These are phyloP conservation scores for Populus davidiana DNA, from an alignment of 345 rosid genomes.

Conservation along the genomic window DNA sequence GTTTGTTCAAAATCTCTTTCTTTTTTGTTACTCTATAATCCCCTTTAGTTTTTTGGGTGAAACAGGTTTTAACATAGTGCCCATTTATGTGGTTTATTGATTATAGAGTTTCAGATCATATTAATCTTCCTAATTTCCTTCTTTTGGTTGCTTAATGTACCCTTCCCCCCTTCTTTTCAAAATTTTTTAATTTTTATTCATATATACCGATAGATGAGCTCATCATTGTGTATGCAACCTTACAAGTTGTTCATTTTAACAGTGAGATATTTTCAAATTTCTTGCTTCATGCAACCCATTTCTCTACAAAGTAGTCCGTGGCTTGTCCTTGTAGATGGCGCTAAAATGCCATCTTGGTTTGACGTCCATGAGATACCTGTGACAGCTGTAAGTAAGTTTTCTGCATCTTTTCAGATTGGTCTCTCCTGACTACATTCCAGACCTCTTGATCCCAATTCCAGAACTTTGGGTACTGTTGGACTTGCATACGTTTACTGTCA, in stretches of 20 bases:
- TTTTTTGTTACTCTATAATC: too few relatives aligned
- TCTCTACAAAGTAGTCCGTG: not conserved
- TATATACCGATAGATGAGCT: not conserved
- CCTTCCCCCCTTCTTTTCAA: not conserved
- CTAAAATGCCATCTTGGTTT: conserved; percentile 94
- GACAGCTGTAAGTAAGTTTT: conserved; percentile 51
- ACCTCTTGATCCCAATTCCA: not conserved
- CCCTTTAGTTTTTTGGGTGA: not conserved
- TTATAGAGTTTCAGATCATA: not conserved
- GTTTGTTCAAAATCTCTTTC: too few relatives aligned
- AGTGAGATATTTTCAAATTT: not conserved
- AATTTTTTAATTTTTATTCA: not conserved
- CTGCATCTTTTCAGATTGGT: not conserved
- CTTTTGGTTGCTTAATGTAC: not conserved
- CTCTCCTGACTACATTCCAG: not conserved
- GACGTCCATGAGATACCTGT: conserved; percentile 85
- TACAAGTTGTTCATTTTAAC: not conserved
- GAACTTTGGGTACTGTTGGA: conserved; percentile 14
- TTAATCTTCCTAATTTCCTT: not conserved
- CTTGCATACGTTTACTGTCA: not conserved
- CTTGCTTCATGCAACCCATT: not conserved
- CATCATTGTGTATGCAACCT: not conserved
- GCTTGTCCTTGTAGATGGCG: conserved; percentile 51
- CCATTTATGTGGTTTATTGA: not conserved
- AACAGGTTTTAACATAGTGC: not conserved